Base-by-base conservation (phyloP, 169 alveolate species). In the Eimeria sp. region DNA sequence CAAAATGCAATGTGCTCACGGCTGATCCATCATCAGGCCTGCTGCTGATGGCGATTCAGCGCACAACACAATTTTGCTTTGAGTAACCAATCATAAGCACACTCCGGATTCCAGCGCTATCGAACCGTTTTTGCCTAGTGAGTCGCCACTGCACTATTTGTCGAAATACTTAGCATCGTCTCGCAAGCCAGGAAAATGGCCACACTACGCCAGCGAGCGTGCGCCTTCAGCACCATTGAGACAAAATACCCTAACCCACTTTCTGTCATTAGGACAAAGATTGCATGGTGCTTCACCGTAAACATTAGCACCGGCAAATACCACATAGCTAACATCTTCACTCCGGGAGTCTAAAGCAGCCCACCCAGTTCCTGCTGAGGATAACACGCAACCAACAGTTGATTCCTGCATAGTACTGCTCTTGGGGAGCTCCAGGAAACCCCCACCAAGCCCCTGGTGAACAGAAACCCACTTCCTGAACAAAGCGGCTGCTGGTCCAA, bases 391-490 rank as follows among this genome's bases (percentile, higher is more conserved):
- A 14, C 16, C 6, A 33, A 2, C 3, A 8, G 23, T 33, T 33
- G 20, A 52, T 23, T 13, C 13, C 52, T 71, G 78, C 78, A 30
- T 33, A 25, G 52, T 0, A 71, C 78, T 13, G 78, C 78, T 71
- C 27, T 0, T 71, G 78, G 20, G 33, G 78, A 33, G 46, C 78
- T 30, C 52, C 46, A 27, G 33, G 16, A 46, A 33, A 9, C 52
- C 46, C 14, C 27, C 49, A 13, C 27, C 78, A 46, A 33, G 13
- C 20, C 52, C 52, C 52, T n/a, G 9, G 25, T 33, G 14, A 40
- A 46, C 16, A 27, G 6, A 46, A 40, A 76, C 85, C 62, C 43
- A 76, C 85, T 46, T 76, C 83, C 83, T 72, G 85, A 49, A 23
- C 60, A 76, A 46, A 10, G 16, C 33, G 60, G 40, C 25, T 25